These are phyloP conservation scores for Gnetum montanum DNA, from an alignment of 75 land plant species.

Conservation along the genomic window DNA sequence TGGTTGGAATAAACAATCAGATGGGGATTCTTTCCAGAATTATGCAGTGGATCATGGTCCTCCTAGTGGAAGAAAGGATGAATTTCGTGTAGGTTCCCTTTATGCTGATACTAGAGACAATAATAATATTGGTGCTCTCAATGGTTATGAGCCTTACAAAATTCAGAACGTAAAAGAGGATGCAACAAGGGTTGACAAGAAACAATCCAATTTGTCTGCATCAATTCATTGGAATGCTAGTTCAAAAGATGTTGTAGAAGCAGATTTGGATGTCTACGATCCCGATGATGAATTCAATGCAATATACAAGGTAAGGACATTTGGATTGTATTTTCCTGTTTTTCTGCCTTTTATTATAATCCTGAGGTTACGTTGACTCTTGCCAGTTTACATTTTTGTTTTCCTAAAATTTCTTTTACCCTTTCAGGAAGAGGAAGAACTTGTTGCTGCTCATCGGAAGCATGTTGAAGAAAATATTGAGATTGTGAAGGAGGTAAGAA, in stretches of 20 bases:
- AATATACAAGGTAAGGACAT: constrained; percentile 2
- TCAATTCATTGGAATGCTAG: background rate
- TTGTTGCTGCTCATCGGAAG: constrained; percentile 73
- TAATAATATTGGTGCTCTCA: background rate
- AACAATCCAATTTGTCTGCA: background rate
- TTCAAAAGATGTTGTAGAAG: constrained; percentile 1
- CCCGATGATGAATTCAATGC: constrained; percentile 5
- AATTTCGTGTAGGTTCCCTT: background rate
- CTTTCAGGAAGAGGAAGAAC: constrained; percentile 89
- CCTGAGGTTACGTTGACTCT: background rate
- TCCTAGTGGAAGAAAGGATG: constrained; percentile 11
- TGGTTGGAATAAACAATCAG: constrained; percentile 35
- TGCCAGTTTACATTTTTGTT: too few relatives aligned
- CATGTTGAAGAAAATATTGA: constrained; percentile 90
- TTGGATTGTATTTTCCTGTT: background rate
- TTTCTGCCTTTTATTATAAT: background rate
- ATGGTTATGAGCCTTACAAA: background rate
- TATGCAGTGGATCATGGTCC: constrained; percentile 5
- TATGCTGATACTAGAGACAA: background rate
- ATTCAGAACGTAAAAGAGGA: constrained; percentile 1
- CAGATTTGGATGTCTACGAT: constrained; percentile 6
- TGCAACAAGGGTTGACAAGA: background rate
- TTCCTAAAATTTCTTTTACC: too few relatives aligned
- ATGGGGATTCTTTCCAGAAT: constrained; percentile 8
- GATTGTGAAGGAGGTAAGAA: constrained; percentile 85